Percentiles rank a stretch among this genome's conserved stretches.
Evolutionary conservation across 2,329 filamentous ascomycete species (phyloP).

Genomic region (Penicillium sp.): DNA sequence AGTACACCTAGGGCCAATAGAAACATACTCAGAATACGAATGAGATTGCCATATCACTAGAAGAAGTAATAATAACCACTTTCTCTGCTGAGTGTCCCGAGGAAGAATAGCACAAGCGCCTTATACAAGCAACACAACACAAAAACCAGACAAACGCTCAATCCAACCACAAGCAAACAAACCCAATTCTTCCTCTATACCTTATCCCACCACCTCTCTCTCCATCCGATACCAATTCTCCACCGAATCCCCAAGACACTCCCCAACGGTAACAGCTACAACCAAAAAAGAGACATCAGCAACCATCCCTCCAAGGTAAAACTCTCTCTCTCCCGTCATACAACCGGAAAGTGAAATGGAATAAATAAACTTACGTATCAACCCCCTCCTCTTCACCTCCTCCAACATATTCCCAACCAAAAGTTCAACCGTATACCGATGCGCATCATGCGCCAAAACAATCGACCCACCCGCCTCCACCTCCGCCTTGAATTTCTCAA

Average conservation of each 20-base stretch:
- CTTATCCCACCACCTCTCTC: not conserved
- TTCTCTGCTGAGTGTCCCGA: not conserved
- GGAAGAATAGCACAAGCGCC: not conserved
- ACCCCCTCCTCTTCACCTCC: slow-evolving; percentile 43
- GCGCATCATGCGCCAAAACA: slow-evolving; percentile 39
- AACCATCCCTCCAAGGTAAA: not conserved
- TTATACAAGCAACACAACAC: not conserved
- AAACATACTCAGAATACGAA: too few species aligned
- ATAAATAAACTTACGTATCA: slow-evolving; percentile 25
- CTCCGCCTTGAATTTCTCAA: slow-evolving; percentile 32
- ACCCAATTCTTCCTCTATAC: not conserved
- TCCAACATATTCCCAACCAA: slow-evolving; percentile 36
- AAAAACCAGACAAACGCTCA: too few species aligned
- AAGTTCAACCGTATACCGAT: slow-evolving; percentile 34
- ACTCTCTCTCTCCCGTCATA: too few species aligned
- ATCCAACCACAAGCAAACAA: not conserved
- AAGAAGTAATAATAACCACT: too few species aligned
- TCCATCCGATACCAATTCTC: slow-evolving; percentile 51
- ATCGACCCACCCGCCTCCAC: slow-evolving; percentile 34
- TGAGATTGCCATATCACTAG: too few species aligned
- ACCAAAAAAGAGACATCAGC: slow-evolving; percentile 1
- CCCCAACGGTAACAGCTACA: slow-evolving; percentile 53
- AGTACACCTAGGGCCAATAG: too few species aligned
- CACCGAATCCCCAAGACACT: slow-evolving; percentile 54
- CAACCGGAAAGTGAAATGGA: not conserved